Evolutionary conservation across 495 filamentous ascomycete species (phyloP).

Genomic region (Xylaria intraflava): DNA sequence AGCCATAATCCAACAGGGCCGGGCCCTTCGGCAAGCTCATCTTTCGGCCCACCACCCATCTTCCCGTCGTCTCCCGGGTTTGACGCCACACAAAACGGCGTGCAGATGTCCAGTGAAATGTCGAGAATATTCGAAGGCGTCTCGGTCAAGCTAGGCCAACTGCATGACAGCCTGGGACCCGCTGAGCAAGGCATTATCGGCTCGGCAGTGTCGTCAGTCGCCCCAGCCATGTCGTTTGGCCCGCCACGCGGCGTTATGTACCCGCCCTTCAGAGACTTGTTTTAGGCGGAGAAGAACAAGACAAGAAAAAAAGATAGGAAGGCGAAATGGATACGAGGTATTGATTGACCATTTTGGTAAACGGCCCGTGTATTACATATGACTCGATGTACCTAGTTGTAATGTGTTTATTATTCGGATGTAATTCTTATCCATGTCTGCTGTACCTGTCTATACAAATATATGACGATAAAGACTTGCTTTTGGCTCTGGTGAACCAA

Average conservation of each 20-base stretch:
- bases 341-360: too few species aligned
- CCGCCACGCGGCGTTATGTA: slow-evolving; percentile 19
- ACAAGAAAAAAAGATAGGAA: neutral
- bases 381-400: too few species aligned
- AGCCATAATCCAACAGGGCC: slow-evolving; percentile 19
- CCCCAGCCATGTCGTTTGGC: slow-evolving; percentile 4
- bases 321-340: neutral
- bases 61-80: slow-evolving; percentile 7
- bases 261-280: slow-evolving; percentile 30
- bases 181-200: slow-evolving; percentile 1
- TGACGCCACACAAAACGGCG: slow-evolving; percentile 27
- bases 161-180: slow-evolving; percentile 9
- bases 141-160: slow-evolving; percentile 18
- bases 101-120: slow-evolving; percentile 41
- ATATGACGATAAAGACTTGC: too few species aligned
- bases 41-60: slow-evolving; percentile 12
- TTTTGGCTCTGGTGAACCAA: too few species aligned
- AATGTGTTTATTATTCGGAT: too few species aligned
- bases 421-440: too few species aligned
- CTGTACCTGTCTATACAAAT: too few species aligned
- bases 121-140: slow-evolving; percentile 39
- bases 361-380: too few species aligned
- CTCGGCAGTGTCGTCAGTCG: neutral
- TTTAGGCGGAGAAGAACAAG: slow-evolving; percentile 6
- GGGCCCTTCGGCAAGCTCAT: slow-evolving; percentile 10